Conservation (phyloP, 805 yeast species). For the Zygoascus bituminiphila region DNA sequence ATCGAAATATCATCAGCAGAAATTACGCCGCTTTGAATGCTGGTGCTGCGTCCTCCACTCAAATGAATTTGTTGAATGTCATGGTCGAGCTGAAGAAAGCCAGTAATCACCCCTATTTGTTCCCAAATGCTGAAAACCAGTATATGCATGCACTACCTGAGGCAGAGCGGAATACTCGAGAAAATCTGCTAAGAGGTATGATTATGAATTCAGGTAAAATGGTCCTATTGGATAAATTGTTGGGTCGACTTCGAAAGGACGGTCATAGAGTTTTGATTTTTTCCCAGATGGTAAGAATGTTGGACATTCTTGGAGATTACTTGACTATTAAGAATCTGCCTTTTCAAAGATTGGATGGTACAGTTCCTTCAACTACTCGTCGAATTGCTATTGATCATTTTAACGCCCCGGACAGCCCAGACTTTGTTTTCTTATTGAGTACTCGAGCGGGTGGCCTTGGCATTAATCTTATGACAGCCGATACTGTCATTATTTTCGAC, state of each 20-base stretch:
- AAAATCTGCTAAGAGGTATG: constrained; percentile 76
- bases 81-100: constrained; percentile 97
- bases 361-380: constrained; percentile 88
- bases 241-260: constrained; percentile 77
- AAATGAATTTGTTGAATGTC: constrained; percentile 76
- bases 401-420: constrained; percentile 87
- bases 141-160: constrained; percentile 41
- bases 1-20: constrained; percentile 84
- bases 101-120: constrained; percentile 91
- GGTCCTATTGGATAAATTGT: constrained; percentile 87
- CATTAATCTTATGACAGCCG: constrained; percentile 97
- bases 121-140: constrained; percentile 84
- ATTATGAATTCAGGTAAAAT: constrained; percentile 98
- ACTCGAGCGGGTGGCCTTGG: constrained; percentile 99
- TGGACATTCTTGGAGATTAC: constrained; percentile 92
- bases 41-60: constrained; percentile 68
- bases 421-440: constrained; percentile 79
- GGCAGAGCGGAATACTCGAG: constrained; percentile 41
- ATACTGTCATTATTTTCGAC: constrained; percentile 94
- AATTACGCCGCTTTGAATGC: constrained; percentile 87
- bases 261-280: constrained; percentile 95
- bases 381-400: constrained; percentile 93
- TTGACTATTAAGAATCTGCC: constrained; percentile 75
- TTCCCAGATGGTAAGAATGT: constrained; percentile 94
- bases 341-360: constrained; percentile 94